phyloP scores from a whole-genome alignment of 2,329 filamentous ascomycete genomes.

The Colletotrichum navitas region DNA sequence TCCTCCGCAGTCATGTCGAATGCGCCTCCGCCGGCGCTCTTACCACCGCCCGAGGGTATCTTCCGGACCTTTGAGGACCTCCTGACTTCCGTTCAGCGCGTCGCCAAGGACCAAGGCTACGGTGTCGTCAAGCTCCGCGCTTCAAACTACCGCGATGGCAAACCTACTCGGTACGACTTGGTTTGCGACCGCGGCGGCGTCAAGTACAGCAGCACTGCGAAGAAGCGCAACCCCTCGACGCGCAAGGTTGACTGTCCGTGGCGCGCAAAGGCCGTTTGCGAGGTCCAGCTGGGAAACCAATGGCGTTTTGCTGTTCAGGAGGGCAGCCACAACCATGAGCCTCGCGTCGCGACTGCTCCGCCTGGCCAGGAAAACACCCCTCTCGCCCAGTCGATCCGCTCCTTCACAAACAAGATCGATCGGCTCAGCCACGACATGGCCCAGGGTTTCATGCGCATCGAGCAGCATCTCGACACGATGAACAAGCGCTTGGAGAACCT shows the following conservation, averaged over 20 bases:
- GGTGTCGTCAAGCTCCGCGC: conserved; percentile 73
- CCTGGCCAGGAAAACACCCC: conserved; percentile 70
- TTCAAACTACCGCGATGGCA: conserved; percentile 73
- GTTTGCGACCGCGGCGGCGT: conserved; percentile 74
- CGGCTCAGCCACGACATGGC: conserved; percentile 68
- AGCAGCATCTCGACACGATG: conserved; percentile 63
- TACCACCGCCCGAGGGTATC: conserved; percentile 71
- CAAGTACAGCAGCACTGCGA: conserved; percentile 74
- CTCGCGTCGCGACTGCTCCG: conserved; percentile 65
- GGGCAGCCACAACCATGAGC: conserved; percentile 71
- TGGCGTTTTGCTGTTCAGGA: conserved; percentile 75
- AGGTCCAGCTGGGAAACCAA: conserved; percentile 72
- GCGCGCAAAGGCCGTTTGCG: conserved; percentile 73
- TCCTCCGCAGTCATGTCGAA: conserved; percentile 57
- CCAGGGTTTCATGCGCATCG: conserved; percentile 65
- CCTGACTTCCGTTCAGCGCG: conserved; percentile 68
- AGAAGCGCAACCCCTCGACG: conserved; percentile 73
- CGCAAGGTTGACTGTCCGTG: conserved; percentile 75
- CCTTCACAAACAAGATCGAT: conserved; percentile 70
- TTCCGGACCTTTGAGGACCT: conserved; percentile 71
- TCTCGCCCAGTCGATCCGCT: conserved; percentile 68
- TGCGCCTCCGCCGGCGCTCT: conserved; percentile 61
- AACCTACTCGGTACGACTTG: conserved; percentile 72
- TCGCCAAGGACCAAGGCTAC: conserved; percentile 73
- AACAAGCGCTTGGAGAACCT: conserved; percentile 68